Conservation (phyloP, 192 early-diverging fungal species). For the Rhizoclosmatium globosum region DNA sequence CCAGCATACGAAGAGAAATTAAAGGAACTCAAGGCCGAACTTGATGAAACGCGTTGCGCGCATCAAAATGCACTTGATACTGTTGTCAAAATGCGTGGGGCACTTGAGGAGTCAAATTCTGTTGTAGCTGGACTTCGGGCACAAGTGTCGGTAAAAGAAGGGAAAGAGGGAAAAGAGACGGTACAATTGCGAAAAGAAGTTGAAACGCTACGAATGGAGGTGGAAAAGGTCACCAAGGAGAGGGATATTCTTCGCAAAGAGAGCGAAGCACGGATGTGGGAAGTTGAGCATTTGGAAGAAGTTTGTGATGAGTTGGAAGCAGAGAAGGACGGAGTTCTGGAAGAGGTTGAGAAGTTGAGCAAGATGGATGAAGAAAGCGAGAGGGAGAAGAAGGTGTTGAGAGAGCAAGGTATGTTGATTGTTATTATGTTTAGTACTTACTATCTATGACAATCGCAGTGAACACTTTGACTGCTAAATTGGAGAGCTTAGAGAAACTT, state of each 20-base stretch:
- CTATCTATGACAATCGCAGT: conserved; percentile 17
- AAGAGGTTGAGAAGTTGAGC: background rate
- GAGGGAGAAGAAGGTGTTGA: background rate
- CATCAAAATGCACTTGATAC: too few species aligned
- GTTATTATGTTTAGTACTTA: background rate
- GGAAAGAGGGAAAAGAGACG: too few species aligned
- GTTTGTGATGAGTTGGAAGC: background rate
- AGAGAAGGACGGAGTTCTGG: background rate
- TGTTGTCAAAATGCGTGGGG: too few species aligned
- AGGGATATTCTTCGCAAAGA: background rate
- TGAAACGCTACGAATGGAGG: background rate
- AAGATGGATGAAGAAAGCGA: background rate
- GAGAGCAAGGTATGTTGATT: background rate
- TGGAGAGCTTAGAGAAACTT: background rate
- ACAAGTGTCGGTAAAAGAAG: too few species aligned
- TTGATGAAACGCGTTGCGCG: too few species aligned
- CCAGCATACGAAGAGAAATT: too few species aligned
- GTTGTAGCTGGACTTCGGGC: too few species aligned
- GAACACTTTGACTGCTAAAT: conserved; percentile 20
- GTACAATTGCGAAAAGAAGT: too few species aligned
- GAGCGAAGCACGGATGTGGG: background rate
- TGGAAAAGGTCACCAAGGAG: background rate
- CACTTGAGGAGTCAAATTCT: too few species aligned
- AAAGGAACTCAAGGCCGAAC: too few species aligned
- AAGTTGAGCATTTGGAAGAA: background rate